phyloP scores from a whole-genome alignment of 129 eudicot genomes.

The Scalesia atractyloides region DNA sequence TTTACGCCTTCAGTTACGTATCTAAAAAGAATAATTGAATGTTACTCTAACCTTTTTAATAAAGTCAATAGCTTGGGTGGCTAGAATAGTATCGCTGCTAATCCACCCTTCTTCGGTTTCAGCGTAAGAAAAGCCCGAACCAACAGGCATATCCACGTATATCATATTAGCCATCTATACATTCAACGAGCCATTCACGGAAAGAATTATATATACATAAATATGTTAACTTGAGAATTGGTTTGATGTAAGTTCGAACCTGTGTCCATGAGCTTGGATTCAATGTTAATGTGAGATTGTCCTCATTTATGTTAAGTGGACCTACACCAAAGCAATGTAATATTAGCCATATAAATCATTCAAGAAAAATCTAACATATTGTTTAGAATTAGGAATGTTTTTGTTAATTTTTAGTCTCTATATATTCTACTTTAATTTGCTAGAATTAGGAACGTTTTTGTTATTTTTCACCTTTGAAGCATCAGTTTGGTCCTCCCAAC shows the following conservation, averaged over 20 bases:
- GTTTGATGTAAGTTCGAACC: background rate
- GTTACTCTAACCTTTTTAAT: background rate
- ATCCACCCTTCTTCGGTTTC: background rate
- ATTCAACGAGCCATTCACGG: background rate
- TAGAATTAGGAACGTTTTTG: too few relatives aligned
- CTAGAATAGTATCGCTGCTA: constrained; percentile 2
- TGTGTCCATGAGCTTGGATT: background rate
- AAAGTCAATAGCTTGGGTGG: background rate
- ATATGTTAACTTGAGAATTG: too few relatives aligned
- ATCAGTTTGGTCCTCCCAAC: too few relatives aligned
- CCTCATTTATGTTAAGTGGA: background rate
- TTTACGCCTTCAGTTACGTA: too few relatives aligned
- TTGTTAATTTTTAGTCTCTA: too few relatives aligned
- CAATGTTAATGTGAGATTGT: background rate
- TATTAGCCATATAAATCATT: background rate
- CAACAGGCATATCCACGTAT: background rate
- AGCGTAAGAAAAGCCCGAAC: background rate
- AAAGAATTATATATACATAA: too few relatives aligned
- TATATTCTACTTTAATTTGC: too few relatives aligned
- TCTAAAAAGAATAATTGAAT: too few relatives aligned
- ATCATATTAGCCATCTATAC: background rate
- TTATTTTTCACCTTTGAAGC: too few relatives aligned
- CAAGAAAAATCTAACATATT: too few relatives aligned
- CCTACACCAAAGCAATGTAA: background rate
- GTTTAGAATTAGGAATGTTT: too few relatives aligned